Conservation (phyloP, 2,329 filamentous ascomycete species). For the Pyrenochaeta sp. region DNA sequence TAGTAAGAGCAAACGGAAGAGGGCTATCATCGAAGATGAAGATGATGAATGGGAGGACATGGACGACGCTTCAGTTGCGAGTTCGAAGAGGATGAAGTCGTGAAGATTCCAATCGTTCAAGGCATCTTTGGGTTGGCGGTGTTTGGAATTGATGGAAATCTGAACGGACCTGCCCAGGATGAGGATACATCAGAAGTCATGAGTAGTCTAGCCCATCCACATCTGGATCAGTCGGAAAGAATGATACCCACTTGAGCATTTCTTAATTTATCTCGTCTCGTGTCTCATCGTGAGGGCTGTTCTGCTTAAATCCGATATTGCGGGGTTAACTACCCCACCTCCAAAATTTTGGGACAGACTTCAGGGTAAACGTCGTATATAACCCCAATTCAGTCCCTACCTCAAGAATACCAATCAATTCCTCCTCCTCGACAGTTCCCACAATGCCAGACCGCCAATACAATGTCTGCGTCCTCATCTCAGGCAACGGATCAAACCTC, state of each 20-base stretch:
- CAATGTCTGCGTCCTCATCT: conserved; percentile 68
- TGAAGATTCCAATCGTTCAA: conserved; percentile 10
- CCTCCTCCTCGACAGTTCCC: background rate
- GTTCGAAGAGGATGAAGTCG: conserved; percentile 35
- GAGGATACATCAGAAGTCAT: too few species aligned
- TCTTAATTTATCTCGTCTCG: background rate
- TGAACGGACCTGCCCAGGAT: too few species aligned
- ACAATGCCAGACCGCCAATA: conserved; percentile 40
- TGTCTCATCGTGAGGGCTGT: conserved; percentile 3
- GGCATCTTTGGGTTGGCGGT: conserved; percentile 4
- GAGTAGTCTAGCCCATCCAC: too few species aligned
- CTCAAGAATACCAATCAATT: background rate
- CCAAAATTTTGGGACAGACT: conserved; percentile 26
- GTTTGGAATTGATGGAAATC: too few species aligned
- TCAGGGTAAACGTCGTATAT: background rate
- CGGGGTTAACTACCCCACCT: conserved; percentile 32
- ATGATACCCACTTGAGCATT: conserved; percentile 11
- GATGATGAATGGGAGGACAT: conserved; percentile 48
- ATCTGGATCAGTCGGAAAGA: too few species aligned
- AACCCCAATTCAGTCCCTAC: background rate
- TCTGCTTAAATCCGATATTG: conserved; percentile 17
- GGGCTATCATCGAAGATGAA: conserved; percentile 46
- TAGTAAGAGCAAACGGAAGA: conserved; percentile 43
- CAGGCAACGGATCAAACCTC: conserved; percentile 75
- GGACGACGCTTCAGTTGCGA: conserved; percentile 35